phyloP scores from a whole-genome alignment of 768 basidiomycete species.

The Leccinellum albellum region DNA sequence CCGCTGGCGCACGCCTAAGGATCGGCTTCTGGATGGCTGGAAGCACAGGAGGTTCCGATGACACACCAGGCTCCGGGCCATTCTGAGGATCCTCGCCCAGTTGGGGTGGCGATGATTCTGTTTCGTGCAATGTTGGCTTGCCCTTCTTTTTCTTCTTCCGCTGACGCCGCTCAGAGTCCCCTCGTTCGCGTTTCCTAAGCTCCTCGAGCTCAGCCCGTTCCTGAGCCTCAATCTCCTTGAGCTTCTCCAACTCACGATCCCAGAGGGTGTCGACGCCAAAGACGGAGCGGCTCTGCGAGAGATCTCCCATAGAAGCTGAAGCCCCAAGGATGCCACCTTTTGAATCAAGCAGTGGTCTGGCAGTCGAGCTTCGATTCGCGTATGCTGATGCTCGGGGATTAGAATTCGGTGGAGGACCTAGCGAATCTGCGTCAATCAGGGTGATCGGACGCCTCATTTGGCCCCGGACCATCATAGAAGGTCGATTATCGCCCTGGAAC shows the following conservation, averaged over 20 bases:
- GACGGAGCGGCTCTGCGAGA: slow-evolving; percentile 63
- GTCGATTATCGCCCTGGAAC: slow-evolving; percentile 83
- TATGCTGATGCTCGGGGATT: slow-evolving; percentile 43
- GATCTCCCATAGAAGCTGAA: slow-evolving; percentile 30
- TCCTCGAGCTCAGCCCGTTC: slow-evolving; percentile 61
- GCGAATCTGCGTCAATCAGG: slow-evolving; percentile 66
- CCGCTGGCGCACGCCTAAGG: slow-evolving; percentile 28
- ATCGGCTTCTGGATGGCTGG: slow-evolving; percentile 35
- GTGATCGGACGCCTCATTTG: slow-evolving; percentile 55
- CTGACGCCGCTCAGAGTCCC: slow-evolving; percentile 36
- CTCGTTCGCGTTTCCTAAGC: slow-evolving; percentile 42
- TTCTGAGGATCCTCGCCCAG: slow-evolving; percentile 35
- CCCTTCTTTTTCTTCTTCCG: slow-evolving; percentile 43
- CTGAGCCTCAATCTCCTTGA: slow-evolving; percentile 68
- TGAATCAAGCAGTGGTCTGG: slow-evolving; percentile 67
- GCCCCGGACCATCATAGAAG: slow-evolving; percentile 88
- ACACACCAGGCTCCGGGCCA: slow-evolving; percentile 12
- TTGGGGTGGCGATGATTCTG: slow-evolving; percentile 26
- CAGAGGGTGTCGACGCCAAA: slow-evolving; percentile 93
- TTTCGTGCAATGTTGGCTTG: slow-evolving; percentile 46
- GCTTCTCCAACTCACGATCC: slow-evolving; percentile 82
- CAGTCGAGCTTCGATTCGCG: slow-evolving; percentile 48
- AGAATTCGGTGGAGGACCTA: slow-evolving; percentile 47
- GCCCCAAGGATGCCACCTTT: slow-evolving; percentile 40
- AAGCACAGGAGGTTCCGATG: slow-evolving; percentile 28